Base-by-base conservation (phyloP, 805 yeast genomes). In the Saccharomyces kudriavzevii region DNA sequence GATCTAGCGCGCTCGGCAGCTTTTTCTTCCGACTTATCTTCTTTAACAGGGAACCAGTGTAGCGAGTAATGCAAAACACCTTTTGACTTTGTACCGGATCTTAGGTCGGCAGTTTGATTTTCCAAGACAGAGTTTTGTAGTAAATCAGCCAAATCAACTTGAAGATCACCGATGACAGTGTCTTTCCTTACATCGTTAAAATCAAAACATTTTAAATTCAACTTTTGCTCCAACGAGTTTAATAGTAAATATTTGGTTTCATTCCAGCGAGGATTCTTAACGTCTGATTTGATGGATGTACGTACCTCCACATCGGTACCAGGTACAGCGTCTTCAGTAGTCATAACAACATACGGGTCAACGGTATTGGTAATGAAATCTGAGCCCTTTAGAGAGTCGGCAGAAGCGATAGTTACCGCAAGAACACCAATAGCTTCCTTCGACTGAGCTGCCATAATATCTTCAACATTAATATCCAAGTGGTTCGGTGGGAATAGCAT, bases 401-500 rank as follows among this genome's bases (percentile, higher is more conserved):
- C 83, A 50, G 82, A 77, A 55, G 77, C 75, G 48, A 86, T 63
- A 30, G 83, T 84, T 13, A 87, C 79, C 1, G 86, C 85, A 56
- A 84, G 71, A 54, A 82, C 83, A 59, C 92, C 94, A 58, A 77
- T 76, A 4, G 90, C 84, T 58, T 85, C 91, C 53, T 83, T 82
- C 5, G 81, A 70, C 62, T 80, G 80, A 46, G 77, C 78, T 45
- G 83, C 81, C 77, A 87, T 75, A 22, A 86, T 69, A 56, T 84
- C 89, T 65, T 84, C 89, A 45, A 87, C 86, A 61, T 87, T 84
- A 56, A 87, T 72, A 64, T 87, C 92, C 45, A 85, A 70, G 52
- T 87, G 83, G 68, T 87, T 87, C 59, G 96, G 96, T 9, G 91
- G 90, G 66, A 87, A 87, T 55, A 87, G 69, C 83, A 86, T 81